Evolutionary conservation across 1,284 basidiomycete species (phyloP), one percentile per base, ranked within the genome.

Genomic region (Sutorius eximius): DNA sequence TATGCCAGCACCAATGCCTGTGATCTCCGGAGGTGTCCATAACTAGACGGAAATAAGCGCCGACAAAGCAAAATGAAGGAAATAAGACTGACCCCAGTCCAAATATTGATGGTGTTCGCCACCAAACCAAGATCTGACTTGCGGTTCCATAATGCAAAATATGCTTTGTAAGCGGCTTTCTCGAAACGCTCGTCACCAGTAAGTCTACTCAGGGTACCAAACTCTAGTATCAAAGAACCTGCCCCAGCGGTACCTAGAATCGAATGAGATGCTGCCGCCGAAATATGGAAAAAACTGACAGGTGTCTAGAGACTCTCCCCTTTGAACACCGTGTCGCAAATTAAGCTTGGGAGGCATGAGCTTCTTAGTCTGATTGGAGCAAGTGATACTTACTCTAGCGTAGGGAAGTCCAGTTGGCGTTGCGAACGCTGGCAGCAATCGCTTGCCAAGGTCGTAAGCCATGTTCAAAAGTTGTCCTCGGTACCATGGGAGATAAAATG

Each of bases 101-200:
- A 79, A 41, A 86, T 83, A 66, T 92, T 90, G 62, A 98, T 88
- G 3, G 88, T 91, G 65, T 97, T 97, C 11, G 93, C 92, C 16
- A 98, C 82, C 45, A 97, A 76, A 47, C 87, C 87, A 54, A 94
- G 85, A 45, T 85, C 80, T 49, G 91, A 89, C 65, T 85, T 85
- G 45, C 91, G 82, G 69, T 95, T 93, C 95, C 95, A 98, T 1
- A 97, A 71, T 2, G 90, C 91, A 71, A 94, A 93, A 71, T 92
- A 97, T 0, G 95, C 92, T 66, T 86, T 89, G 63, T 85, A 79
- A 11, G 89, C 90, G 9, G 82, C 86, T 65, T 88, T 87, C 73
- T 98, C 95, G 65, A 93, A 98, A 15, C 86, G 81, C 33, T 85
- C 80, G 65, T 96, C 93, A 10, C 90, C 90, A 16, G 93, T 95